These are phyloP conservation scores for Lipomyces anomalus DNA, from an alignment of 805 yeast genomes.

Conservation along the genomic window DNA sequence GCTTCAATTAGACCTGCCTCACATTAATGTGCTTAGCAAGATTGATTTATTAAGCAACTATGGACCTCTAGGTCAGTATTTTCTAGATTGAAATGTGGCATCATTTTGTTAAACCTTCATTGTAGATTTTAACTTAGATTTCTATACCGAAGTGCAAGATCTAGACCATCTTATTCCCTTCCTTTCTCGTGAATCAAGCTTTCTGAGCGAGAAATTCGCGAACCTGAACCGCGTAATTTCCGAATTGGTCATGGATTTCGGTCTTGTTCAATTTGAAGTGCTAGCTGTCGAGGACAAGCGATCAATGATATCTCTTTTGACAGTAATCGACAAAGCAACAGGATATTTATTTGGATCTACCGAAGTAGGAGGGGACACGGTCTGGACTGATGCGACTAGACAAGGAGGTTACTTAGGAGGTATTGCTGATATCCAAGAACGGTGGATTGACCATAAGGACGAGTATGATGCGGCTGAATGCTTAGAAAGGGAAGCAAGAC, in stretches of 20 bases:
- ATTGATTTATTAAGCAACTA: slow-evolving; percentile 74
- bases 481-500: slow-evolving; percentile 40
- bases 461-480: slow-evolving; percentile 62
- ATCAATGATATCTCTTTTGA: slow-evolving; percentile 78
- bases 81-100: neutral
- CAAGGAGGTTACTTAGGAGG: slow-evolving; percentile 53
- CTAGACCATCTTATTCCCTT: slow-evolving; percentile 60
- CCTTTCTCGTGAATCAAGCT: slow-evolving; percentile 66
- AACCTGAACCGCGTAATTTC: slow-evolving; percentile 70
- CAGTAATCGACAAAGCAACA: slow-evolving; percentile 79
- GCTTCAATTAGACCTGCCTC: slow-evolving; percentile 91
- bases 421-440: slow-evolving; percentile 75
- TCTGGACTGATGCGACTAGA: slow-evolving; percentile 95
- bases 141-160: slow-evolving; percentile 89
- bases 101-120: neutral
- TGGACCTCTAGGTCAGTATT: slow-evolving; percentile 51
- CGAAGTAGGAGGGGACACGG: slow-evolving; percentile 93
- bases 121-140: slow-evolving; percentile 64
- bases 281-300: slow-evolving; percentile 85
- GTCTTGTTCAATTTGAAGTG: slow-evolving; percentile 82
- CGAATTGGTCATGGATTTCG: slow-evolving; percentile 80
- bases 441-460: slow-evolving; percentile 88
- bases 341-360: slow-evolving; percentile 91
- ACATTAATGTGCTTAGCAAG: slow-evolving; percentile 85
- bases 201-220: slow-evolving; percentile 57